These are phyloP conservation scores for Amylocarpus encephaloides DNA, from an alignment of 2,329 filamentous ascomycete genomes.

Conservation along the genomic window DNA sequence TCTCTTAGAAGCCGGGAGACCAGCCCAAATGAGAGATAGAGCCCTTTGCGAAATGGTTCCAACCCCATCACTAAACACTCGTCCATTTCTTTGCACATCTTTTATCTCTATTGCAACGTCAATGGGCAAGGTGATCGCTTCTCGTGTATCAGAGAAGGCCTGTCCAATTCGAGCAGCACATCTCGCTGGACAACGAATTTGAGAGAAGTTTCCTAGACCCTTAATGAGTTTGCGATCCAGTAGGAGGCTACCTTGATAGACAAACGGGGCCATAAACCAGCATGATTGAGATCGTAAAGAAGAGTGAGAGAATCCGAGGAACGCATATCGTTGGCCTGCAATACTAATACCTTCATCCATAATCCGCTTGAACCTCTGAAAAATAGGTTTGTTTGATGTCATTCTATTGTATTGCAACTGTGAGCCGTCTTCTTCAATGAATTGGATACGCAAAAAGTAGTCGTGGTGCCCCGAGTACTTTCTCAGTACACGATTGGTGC, in stretches of 20 bases:
- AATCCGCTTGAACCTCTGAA: slow-evolving; percentile 53
- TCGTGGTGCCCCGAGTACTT: slow-evolving; percentile 53
- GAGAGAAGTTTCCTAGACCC: slow-evolving; percentile 42
- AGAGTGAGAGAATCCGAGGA: slow-evolving; percentile 75
- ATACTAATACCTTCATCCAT: slow-evolving; percentile 55
- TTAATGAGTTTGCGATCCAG: slow-evolving; percentile 37
- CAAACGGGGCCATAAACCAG: slow-evolving; percentile 56
- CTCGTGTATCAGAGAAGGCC: slow-evolving; percentile 70
- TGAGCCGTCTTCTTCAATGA: slow-evolving; percentile 67
- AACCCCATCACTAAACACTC: slow-evolving; percentile 73
- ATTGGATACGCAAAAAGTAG: slow-evolving; percentile 63
- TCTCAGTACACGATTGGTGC: slow-evolving; percentile 63
- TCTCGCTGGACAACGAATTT: slow-evolving; percentile 48
- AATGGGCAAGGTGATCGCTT: slow-evolving; percentile 45
- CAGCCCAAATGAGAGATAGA: slow-evolving; percentile 51
- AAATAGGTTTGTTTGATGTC: slow-evolving; percentile 44
- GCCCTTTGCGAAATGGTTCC: slow-evolving; percentile 63
- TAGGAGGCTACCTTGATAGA: slow-evolving; percentile 27
- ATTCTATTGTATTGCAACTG: slow-evolving; percentile 53
- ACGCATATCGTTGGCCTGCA: slow-evolving; percentile 55
- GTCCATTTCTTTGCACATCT: slow-evolving; percentile 46
- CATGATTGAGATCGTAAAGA: slow-evolving; percentile 65
- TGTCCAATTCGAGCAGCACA: slow-evolving; percentile 55
- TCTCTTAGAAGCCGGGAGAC: slow-evolving; percentile 41
- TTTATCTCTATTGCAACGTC: slow-evolving; percentile 34